These are phyloP conservation scores for Heliocybe sulcata DNA, from an alignment of 1,284 basidiomycete species.

Conservation along the genomic window DNA sequence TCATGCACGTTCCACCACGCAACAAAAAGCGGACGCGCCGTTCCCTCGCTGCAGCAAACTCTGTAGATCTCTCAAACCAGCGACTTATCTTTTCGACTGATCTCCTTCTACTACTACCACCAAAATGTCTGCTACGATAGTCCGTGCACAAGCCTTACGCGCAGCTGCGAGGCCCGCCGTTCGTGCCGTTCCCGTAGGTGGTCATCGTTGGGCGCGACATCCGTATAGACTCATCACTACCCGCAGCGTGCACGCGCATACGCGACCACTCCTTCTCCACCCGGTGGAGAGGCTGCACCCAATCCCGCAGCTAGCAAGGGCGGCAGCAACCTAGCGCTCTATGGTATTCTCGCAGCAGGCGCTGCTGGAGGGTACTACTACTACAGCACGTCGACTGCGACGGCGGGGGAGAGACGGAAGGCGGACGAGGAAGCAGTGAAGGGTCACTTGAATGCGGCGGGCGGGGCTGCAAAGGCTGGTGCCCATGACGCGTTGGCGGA, in stretches of 20 bases:
- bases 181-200: neutral
- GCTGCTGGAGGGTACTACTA: neutral
- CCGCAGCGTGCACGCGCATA: neutral
- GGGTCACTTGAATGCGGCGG: neutral
- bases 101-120: neutral
- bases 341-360: neutral
- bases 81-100: no score
- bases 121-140: neutral
- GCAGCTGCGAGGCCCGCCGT: neutral
- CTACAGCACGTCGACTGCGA: neutral
- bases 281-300: neutral
- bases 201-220: neutral
- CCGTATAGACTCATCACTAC: neutral
- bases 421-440: neutral
- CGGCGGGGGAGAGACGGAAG: neutral
- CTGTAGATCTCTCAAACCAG: neutral
- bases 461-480: neutral
- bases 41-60: neutral
- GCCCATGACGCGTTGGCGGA: neutral
- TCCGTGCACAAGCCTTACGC: neutral
- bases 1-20: neutral
- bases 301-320: neutral
- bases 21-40: neutral
- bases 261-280: neutral
- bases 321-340: neutral